A percentile compares a stretch with the other conserved stretches of the same genome.
Evolutionary conservation across 441 rosid genomes (phyloP).

Genomic region (Erodium moschatum): DNA sequence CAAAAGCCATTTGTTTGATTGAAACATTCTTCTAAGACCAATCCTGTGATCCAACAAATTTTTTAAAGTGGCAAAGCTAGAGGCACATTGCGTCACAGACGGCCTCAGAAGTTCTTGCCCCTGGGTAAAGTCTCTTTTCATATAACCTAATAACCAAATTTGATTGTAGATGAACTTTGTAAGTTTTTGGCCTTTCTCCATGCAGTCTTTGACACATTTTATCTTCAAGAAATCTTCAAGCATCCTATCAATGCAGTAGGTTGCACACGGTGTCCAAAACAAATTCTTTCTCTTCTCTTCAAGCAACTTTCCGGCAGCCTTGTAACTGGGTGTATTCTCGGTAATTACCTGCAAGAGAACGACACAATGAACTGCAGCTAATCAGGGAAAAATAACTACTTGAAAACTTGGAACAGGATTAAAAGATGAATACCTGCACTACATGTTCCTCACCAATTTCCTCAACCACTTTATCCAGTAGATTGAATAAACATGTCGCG

Average conservation of each 20-base stretch:
- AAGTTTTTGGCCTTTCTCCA: slow-evolving; percentile 60
- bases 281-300: slow-evolving; percentile 77
- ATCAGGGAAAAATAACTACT: background rate
- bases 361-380: slow-evolving; percentile 3
- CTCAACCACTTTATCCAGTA: slow-evolving; percentile 74
- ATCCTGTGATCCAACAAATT: slow-evolving; percentile 59
- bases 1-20: slow-evolving; percentile 66
- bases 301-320: slow-evolving; percentile 79
- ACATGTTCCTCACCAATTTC: slow-evolving; percentile 89
- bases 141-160: slow-evolving; percentile 52
- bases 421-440: slow-evolving; percentile 45
- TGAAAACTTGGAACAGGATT: background rate
- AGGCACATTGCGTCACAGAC: slow-evolving; percentile 42
- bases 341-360: slow-evolving; percentile 50
- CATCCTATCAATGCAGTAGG: slow-evolving; percentile 58
- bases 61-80: slow-evolving; percentile 56
- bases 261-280: slow-evolving; percentile 91
- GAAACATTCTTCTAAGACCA: slow-evolving; percentile 66
- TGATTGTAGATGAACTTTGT: slow-evolving; percentile 65
- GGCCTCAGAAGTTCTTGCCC: slow-evolving; percentile 79
- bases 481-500: slow-evolving; percentile 49
- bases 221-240: slow-evolving; percentile 66
- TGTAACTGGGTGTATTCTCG: slow-evolving; percentile 48
- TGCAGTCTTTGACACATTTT: slow-evolving; percentile 62
- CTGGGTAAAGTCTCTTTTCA: slow-evolving; percentile 69